These are phyloP conservation scores for Sphagnurus paluster DNA, from an alignment of 1,284 basidiomycete genomes.

Conservation along the genomic window DNA sequence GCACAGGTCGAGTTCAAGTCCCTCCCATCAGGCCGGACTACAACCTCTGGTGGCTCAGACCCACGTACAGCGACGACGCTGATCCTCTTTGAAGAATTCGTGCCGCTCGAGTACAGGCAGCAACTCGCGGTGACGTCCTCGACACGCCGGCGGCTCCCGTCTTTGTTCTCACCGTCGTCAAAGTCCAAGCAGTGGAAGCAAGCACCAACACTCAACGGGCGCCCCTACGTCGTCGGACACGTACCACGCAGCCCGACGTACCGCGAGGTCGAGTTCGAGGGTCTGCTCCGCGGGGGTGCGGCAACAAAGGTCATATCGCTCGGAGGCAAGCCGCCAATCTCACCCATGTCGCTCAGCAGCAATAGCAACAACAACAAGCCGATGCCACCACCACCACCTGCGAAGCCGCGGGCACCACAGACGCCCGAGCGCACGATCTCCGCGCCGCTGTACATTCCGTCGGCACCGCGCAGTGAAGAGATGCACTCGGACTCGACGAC, in stretches of 20 bases:
- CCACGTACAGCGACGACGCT: constrained; percentile 50
- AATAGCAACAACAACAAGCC: too few relatives aligned
- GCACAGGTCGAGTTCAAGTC: constrained; percentile 82
- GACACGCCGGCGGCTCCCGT: constrained; percentile 46
- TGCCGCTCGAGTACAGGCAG: constrained; percentile 82
- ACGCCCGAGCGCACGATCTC: constrained; percentile 12
- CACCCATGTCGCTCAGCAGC: too few relatives aligned
- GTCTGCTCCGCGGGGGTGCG: constrained; percentile 57
- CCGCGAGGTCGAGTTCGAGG: constrained; percentile 80
- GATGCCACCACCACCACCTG: too few relatives aligned
- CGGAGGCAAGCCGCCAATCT: constrained; percentile 25
- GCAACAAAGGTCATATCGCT: constrained; percentile 65
- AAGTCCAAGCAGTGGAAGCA: constrained; percentile 66
- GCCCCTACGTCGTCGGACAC: constrained; percentile 69
- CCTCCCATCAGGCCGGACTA: constrained; percentile 40
- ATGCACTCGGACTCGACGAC: constrained; percentile 33
- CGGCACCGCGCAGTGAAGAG: constrained; percentile 30
- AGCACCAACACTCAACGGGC: constrained; percentile 74
- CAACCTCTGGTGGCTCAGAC: constrained; percentile 35
- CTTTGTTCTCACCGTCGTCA: constrained; percentile 43
- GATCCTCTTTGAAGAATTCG: constrained; percentile 86
- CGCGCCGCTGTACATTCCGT: constrained; percentile 15
- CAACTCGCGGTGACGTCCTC: constrained; percentile 57
- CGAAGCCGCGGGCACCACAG: too few relatives aligned
- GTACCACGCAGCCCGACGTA: constrained; percentile 62